A percentile compares a stretch with the other conserved stretches of the same genome.
These are phyloP conservation scores for Diospyros lotus DNA, from an alignment of 148 eudicot genomes.

Conservation along the genomic window DNA sequence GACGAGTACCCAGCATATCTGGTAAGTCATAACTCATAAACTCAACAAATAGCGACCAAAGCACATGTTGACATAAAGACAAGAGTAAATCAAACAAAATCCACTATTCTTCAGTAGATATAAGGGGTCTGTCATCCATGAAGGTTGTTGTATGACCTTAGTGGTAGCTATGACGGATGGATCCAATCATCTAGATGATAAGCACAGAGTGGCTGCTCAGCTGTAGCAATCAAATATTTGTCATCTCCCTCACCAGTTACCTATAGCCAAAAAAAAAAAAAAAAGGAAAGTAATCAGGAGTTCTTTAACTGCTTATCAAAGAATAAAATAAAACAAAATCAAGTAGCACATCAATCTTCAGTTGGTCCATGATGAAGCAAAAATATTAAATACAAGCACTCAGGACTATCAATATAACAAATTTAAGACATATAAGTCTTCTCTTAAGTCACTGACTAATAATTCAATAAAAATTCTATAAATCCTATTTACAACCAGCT, in stretches of 20 bases:
- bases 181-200: slow-evolving; percentile 93
- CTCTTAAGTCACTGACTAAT: not conserved
- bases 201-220: slow-evolving; percentile 96
- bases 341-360: not conserved
- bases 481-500: no score
- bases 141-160: slow-evolving; percentile 44
- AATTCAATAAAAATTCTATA: no score
- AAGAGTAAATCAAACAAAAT: not conserved
- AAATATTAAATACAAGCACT: not conserved
- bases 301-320: no score
- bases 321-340: no score
- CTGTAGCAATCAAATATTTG: slow-evolving; percentile 93
- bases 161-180: slow-evolving; percentile 72
- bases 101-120: not conserved
- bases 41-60: slow-evolving; percentile 15
- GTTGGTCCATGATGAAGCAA: not conserved
- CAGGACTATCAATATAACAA: not conserved
- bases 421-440: not conserved
- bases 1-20: slow-evolving; percentile 94
- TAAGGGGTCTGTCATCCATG: not conserved
- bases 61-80: not conserved
- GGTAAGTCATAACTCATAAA: slow-evolving; percentile 6
- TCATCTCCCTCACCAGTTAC: slow-evolving; percentile 95
- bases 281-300: no score
- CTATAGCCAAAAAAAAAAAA: slow-evolving; percentile 32